phyloP scores from a whole-genome alignment of 805 yeast genomes.

The Sungouiozyma intestinalis region DNA sequence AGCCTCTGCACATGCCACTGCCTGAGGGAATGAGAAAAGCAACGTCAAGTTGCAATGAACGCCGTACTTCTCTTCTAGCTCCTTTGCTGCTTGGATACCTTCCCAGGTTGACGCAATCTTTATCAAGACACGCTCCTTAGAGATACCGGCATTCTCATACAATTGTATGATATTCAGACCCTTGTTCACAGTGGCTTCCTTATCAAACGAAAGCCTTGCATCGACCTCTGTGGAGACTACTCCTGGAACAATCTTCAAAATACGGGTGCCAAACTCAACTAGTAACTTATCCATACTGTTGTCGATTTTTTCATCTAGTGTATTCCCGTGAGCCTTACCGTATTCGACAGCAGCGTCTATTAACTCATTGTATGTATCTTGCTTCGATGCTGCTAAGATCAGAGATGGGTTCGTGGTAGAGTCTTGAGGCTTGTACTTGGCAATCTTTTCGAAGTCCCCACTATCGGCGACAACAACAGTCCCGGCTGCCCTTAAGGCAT shows the following conservation, averaged over 20 bases:
- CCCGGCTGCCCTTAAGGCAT: constrained; percentile 88
- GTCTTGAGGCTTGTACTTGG: constrained; percentile 97
- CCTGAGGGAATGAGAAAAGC: constrained; percentile 91
- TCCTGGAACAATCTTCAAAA: constrained; percentile 92
- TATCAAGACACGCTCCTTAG: constrained; percentile 84
- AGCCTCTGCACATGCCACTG: constrained; percentile 99
- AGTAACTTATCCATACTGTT: constrained; percentile 84
- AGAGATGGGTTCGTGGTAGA: constrained; percentile 98
- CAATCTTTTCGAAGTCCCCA: constrained; percentile 96
- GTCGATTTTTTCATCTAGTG: constrained; percentile 50
- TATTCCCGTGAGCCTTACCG: constrained; percentile 56
- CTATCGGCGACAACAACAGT: constrained; percentile 97
- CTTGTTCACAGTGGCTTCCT: constrained; percentile 85
- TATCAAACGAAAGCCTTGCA: constrained; percentile 94
- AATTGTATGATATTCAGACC: constrained; percentile 83
- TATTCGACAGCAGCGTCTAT: constrained; percentile 85
- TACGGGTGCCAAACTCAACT: constrained; percentile 93
- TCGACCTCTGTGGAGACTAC: constrained; percentile 99
- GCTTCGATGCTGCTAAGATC: constrained; percentile 90
- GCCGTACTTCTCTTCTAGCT: constrained; percentile 80
- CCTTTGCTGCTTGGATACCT: constrained; percentile 98
- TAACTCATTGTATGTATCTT: constrained; percentile 77
- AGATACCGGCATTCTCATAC: constrained; percentile 76
- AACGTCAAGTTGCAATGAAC: constrained; percentile 93
- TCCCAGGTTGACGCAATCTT: constrained; percentile 98